phyloP scores from a whole-genome alignment of 257 asterid genomes.

The Solanum gracilifrons region DNA sequence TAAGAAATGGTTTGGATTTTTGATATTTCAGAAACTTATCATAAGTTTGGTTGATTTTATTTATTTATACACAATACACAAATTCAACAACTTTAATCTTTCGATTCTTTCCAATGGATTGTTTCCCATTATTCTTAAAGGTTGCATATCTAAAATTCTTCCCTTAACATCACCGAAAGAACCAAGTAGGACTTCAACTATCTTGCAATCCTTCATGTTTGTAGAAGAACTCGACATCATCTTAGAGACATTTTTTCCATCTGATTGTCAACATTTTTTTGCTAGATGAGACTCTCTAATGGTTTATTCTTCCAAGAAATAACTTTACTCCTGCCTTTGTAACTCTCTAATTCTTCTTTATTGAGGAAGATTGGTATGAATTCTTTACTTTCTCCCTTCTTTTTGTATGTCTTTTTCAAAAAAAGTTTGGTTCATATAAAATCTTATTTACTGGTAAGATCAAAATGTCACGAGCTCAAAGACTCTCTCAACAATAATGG shows the following conservation, averaged over 20 bases:
- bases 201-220: background rate
- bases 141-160: background rate
- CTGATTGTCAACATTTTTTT: background rate
- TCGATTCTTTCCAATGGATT: background rate
- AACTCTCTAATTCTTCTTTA: background rate
- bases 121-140: background rate
- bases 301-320: background rate
- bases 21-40: no score
- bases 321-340: background rate
- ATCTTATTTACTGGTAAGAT: background rate
- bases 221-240: background rate
- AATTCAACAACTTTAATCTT: no score
- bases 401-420: no score
- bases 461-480: background rate
- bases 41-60: no score
- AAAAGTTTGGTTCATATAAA: no score
- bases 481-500: background rate
- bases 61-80: background rate
- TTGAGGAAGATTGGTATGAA: background rate
- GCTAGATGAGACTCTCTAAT: background rate
- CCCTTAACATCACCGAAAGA: background rate
- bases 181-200: background rate
- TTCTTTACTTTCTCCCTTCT: background rate
- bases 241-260: background rate
- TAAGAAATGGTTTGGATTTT: background rate